phyloP scores from a whole-genome alignment of 2,329 filamentous ascomycete species.

The Pseudocercospora crystallina region DNA sequence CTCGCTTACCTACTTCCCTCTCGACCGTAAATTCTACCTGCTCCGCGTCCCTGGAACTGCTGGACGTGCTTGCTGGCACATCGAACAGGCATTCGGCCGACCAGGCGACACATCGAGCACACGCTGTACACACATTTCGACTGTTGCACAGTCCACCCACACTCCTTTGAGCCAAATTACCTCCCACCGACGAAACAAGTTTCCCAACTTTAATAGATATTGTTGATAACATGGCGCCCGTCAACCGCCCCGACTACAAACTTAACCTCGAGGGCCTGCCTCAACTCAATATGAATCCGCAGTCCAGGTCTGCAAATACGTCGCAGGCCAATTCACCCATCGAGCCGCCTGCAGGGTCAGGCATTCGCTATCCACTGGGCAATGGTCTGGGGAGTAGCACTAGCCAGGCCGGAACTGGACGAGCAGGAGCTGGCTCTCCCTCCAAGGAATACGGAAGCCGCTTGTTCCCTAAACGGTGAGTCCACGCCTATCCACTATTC shows the following conservation, averaged over 20 bases:
- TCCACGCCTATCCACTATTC: slow-evolving; percentile 21
- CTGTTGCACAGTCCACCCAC: slow-evolving; percentile 23
- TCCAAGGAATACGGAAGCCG: slow-evolving; percentile 85
- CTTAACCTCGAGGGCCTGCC: slow-evolving; percentile 80
- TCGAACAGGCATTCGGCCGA: too few relatives aligned
- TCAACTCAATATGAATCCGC: slow-evolving; percentile 57
- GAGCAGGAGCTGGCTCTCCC: slow-evolving; percentile 91
- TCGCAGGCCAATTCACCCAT: slow-evolving; percentile 78
- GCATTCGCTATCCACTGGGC: slow-evolving; percentile 70
- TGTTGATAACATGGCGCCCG: slow-evolving; percentile 65
- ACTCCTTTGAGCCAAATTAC: slow-evolving; percentile 17
- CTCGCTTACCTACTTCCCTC: slow-evolving; percentile 2
- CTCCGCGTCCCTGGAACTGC: too few relatives aligned
- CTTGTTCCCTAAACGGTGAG: slow-evolving; percentile 90
- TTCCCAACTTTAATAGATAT: slow-evolving; percentile 67
- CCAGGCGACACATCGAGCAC: background rate
- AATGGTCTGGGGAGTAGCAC: slow-evolving; percentile 57
- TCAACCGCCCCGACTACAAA: slow-evolving; percentile 75
- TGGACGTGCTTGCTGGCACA: too few relatives aligned
- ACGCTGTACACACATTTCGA: slow-evolving; percentile 15
- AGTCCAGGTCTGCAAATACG: slow-evolving; percentile 74
- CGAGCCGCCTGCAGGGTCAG: slow-evolving; percentile 65
- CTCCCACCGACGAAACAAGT: slow-evolving; percentile 18
- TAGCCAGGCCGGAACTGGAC: slow-evolving; percentile 54
- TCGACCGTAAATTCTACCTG: too few relatives aligned